Evolutionary conservation across 2,329 filamentous ascomycete species (phyloP), one percentile per base, ranked within the genome.

Genomic region (Ceratocystiopsis sp.): DNA sequence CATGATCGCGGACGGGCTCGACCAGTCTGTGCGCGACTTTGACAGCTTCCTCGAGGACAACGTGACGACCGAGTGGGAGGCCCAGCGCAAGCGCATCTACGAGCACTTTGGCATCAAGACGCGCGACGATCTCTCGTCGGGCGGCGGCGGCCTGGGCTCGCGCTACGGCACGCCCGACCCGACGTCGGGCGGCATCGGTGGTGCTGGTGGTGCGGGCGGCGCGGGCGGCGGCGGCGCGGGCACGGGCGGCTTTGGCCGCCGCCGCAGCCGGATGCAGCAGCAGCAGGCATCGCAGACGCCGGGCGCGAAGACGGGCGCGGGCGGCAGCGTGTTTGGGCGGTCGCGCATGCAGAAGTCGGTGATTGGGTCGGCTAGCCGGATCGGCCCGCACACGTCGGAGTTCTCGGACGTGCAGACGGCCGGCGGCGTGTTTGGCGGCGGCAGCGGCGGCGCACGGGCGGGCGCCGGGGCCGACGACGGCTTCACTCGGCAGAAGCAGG

Each of bases 21-120:
- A 89, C 54, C 78, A 87, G 54, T 91, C 87, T 4, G 80, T 89
- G 47, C 77, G 78, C 44, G 91, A 96, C 56, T 96, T 98, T 57
- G 87, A 98, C 58, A 73, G 75, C 47, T 96, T 94, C 58, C 69
- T 98, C 44, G 87, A 96, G 58, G 87, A 95, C 54, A 93, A 93
- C 56, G 78, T 96, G 41, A 84, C 86, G 29, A 80, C 93, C 66
- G 86, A 96, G 59, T 96, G 91, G 87, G 87, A 95, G 53, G 80
- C 82, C 15, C 89, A 96, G 63, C 80, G 89, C 49, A 84, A 83
- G 60, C 79, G 79, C 51, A 94, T 98, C 50, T 96, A 95, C 61
- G 79, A 94, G 55, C 91, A 98, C 61, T 96, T 98, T 59, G 91
- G 91, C 14, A 80, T 98, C 56, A 80, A 77, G 55, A 65, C 71